Conservation (phyloP, 2,329 filamentous ascomycete genomes). For the Phialophora tarda region DNA sequence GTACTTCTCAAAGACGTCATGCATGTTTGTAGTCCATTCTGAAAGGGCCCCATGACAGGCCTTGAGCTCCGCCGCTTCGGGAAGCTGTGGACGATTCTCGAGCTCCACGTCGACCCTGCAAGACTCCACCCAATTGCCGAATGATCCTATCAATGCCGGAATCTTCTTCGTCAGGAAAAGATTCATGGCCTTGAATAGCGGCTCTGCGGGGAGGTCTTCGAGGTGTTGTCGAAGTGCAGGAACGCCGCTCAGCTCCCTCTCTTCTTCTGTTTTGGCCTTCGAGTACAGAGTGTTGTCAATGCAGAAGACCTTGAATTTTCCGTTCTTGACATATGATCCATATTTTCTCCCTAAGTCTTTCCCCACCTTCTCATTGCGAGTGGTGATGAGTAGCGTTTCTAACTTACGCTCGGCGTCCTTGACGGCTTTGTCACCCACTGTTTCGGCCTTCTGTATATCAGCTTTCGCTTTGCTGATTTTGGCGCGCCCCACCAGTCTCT, state of each 20-base stretch:
- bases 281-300: neutral
- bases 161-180: neutral
- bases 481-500: neutral
- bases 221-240: neutral
- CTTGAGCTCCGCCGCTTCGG: neutral
- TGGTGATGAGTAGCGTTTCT: neutral
- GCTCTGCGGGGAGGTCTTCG: neutral
- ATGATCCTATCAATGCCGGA: neutral
- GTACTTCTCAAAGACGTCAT: neutral
- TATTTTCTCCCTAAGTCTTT: neutral
- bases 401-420: neutral
- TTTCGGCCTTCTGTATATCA: neutral
- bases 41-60: neutral
- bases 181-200: neutral
- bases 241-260: neutral
- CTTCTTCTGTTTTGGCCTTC: constrained; percentile 1
- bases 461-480: neutral
- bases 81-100: neutral
- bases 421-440: neutral
- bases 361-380: neutral
- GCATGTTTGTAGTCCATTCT: neutral
- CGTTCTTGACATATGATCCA: neutral
- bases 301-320: neutral
- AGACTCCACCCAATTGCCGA: neutral
- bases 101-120: neutral